phyloP scores from a whole-genome alignment of 2,329 filamentous ascomycete species.

The Clarireedia paspali region DNA sequence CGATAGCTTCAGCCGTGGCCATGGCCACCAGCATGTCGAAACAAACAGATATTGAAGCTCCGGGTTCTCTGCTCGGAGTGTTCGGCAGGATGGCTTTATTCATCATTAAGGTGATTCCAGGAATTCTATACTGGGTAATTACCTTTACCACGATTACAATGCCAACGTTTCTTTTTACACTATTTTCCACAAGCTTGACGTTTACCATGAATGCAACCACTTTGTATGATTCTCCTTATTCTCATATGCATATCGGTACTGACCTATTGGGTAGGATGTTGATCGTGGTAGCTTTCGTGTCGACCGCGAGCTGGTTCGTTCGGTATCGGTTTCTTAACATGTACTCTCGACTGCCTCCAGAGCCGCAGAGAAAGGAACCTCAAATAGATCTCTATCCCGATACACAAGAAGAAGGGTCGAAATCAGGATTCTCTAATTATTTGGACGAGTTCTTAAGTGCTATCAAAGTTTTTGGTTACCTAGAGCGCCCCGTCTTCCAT shows the following conservation, averaged over 20 bases:
- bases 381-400: constrained; percentile 94
- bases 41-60: constrained; percentile 32
- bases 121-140: constrained; percentile 67
- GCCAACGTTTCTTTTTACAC: constrained; percentile 79
- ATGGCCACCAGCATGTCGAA: constrained; percentile 13
- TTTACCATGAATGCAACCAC: constrained; percentile 99
- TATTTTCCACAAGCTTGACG: constrained; percentile 88
- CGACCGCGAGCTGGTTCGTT: constrained; percentile 87
- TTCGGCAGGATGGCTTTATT: constrained; percentile 48
- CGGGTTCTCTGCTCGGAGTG: constrained; percentile 48
- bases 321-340: constrained; percentile 95
- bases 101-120: constrained; percentile 48
- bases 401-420: constrained; percentile 79
- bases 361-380: constrained; percentile 92
- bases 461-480: constrained; percentile 97
- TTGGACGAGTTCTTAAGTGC: constrained; percentile 96
- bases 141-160: constrained; percentile 82
- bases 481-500: constrained; percentile 94
- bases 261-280: constrained; percentile 49
- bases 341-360: constrained; percentile 87
- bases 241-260: constrained; percentile 14
- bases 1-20: constrained; percentile 15
- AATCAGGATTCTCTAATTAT: constrained; percentile 90
- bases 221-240: constrained; percentile 48
- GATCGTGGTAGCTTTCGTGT: constrained; percentile 68